phyloP scores from a whole-genome alignment of 73 alveolate species.

The Stentor roeselii region DNA sequence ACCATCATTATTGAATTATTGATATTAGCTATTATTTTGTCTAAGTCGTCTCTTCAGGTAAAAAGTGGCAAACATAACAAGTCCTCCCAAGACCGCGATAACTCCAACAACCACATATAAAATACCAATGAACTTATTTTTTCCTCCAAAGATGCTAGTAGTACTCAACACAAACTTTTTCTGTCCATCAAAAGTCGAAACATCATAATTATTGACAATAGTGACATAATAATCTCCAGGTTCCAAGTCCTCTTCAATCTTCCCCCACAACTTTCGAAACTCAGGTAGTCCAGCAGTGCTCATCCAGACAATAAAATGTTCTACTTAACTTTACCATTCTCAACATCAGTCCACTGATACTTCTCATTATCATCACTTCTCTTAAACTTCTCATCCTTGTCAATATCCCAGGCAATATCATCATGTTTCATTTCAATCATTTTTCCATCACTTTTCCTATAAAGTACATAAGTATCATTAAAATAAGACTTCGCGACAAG shows the following conservation, averaged over 20 bases:
- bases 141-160: slow-evolving; percentile 80
- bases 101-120: slow-evolving; percentile 75
- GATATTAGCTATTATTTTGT: too few species aligned
- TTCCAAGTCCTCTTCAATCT: slow-evolving; percentile 48
- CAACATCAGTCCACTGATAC: slow-evolving; percentile 71
- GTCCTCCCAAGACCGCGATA: not conserved
- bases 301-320: slow-evolving; percentile 91
- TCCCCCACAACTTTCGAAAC: slow-evolving; percentile 87
- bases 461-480: slow-evolving; percentile 56
- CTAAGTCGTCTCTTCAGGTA: not conserved
- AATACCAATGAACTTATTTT: slow-evolving; percentile 66
- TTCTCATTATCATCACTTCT: slow-evolving; percentile 28
- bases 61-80: slow-evolving; percentile 1
- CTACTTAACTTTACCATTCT: slow-evolving; percentile 42
- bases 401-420: slow-evolving; percentile 82
- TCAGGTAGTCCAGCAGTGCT: slow-evolving; percentile 87
- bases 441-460: not conserved
- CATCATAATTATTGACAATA: slow-evolving; percentile 67
- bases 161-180: slow-evolving; percentile 75
- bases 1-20: too few species aligned
- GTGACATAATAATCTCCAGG: slow-evolving; percentile 55
- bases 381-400: slow-evolving; percentile 70
- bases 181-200: slow-evolving; percentile 61
- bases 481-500: slow-evolving; percentile 74
- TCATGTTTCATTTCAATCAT: slow-evolving; percentile 32